phyloP scores from a whole-genome alignment of 2,329 filamentous ascomycete genomes.

The Hypoxylon sp. region DNA sequence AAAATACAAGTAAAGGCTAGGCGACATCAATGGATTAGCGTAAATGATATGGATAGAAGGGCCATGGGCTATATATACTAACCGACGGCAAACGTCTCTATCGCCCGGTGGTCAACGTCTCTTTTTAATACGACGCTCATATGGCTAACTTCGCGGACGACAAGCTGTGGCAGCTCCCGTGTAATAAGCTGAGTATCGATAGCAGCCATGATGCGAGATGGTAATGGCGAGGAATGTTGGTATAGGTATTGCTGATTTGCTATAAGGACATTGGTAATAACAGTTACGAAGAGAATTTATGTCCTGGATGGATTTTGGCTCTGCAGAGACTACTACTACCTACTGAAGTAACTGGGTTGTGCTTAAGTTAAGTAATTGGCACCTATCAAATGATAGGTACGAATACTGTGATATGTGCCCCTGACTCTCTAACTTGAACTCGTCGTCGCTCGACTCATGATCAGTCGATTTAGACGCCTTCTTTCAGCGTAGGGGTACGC shows the following conservation, averaged over 20 bases:
- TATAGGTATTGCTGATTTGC: constrained; percentile 19
- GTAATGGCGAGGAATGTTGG: background rate
- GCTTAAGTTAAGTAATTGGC: constrained; percentile 27
- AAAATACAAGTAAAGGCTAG: constrained; percentile 44
- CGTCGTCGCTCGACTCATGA: constrained; percentile 44
- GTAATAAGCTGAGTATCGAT: constrained; percentile 42
- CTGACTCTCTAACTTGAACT: constrained; percentile 27
- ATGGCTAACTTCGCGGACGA: constrained; percentile 41
- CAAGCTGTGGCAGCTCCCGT: constrained; percentile 44
- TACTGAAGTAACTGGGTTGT: constrained; percentile 12
- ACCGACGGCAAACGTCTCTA: constrained; percentile 46
- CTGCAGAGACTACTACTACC: too few relatives aligned
- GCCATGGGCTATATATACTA: constrained; percentile 4
- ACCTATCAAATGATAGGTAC: background rate
- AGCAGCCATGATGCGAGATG: constrained; percentile 38
- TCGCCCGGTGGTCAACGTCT: constrained; percentile 44
- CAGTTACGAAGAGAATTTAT: constrained; percentile 18
- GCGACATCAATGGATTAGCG: constrained; percentile 3
- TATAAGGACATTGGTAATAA: constrained; percentile 15
- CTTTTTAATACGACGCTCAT: constrained; percentile 45
- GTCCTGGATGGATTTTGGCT: too few relatives aligned
- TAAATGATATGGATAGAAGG: background rate
- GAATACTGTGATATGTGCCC: constrained; percentile 12
- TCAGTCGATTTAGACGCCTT: constrained; percentile 41
- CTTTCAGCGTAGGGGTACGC: constrained; percentile 21